Evolutionary conservation across 2,329 filamentous ascomycete genomes (phyloP).

Genomic region (Talaromyces sp.): DNA sequence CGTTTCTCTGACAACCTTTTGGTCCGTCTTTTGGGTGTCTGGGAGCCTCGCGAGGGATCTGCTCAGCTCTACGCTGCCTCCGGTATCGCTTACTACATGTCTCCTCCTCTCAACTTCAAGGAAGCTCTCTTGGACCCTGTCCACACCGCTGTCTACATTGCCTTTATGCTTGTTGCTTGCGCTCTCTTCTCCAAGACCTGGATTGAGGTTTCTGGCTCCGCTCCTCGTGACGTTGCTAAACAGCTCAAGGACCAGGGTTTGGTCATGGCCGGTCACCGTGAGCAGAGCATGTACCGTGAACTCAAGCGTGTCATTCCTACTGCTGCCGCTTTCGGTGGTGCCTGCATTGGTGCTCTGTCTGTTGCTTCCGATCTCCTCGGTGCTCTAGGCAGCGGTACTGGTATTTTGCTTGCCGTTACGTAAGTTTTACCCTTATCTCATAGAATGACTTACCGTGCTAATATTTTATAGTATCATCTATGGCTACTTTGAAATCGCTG

Average conservation of each 20-base stretch:
- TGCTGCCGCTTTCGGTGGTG: conserved; percentile 95
- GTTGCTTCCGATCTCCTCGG: conserved; percentile 94
- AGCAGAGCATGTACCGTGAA: conserved; percentile 99
- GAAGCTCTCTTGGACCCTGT: conserved; percentile 95
- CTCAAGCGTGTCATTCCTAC: conserved; percentile 99
- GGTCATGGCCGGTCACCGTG: conserved; percentile 98
- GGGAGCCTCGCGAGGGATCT: conserved; percentile 93
- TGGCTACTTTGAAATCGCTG: conserved; percentile 98
- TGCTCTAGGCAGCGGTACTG: conserved; percentile 91
- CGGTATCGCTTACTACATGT: conserved; percentile 99
- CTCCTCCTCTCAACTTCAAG: conserved; percentile 93
- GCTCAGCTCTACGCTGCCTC: conserved; percentile 92
- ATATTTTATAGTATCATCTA: conserved; percentile 80
- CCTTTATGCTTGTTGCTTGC: conserved; percentile 97
- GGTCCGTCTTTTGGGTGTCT: conserved; percentile 94
- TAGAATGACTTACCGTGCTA: conserved; percentile 11
- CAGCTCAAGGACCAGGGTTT: conserved; percentile 99
- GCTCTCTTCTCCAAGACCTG: conserved; percentile 99
- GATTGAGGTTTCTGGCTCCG: conserved; percentile 98
- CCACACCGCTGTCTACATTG: conserved; percentile 91
- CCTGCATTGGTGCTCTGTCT: conserved; percentile 96
- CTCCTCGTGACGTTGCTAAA: conserved; percentile 97
- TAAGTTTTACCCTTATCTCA: conserved; percentile 55
- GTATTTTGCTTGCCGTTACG: conserved; percentile 97
- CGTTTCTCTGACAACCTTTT: conserved; percentile 99